These are phyloP conservation scores for Ascochyta pisi DNA, from an alignment of 2,329 filamentous ascomycete genomes.

Conservation along the genomic window DNA sequence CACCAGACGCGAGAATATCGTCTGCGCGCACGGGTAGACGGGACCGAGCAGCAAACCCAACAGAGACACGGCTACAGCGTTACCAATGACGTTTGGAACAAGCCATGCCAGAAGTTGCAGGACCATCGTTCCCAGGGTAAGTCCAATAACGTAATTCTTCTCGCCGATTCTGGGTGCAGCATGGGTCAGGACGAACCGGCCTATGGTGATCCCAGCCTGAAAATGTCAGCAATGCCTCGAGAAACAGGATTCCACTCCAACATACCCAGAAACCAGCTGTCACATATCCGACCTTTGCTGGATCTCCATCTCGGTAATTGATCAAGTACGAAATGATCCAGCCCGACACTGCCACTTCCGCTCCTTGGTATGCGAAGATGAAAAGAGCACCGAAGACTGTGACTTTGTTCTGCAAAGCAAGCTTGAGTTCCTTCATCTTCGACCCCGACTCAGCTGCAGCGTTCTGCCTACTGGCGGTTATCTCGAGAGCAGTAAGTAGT, in stretches of 20 bases:
- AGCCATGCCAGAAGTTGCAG: conserved; percentile 83
- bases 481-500: conserved; percentile 54
- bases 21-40: conserved; percentile 76
- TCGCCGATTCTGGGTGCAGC: conserved; percentile 73
- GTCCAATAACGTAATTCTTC: conserved; percentile 69
- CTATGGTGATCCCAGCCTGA: conserved; percentile 77
- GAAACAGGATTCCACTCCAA: not conserved
- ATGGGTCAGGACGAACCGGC: conserved; percentile 73
- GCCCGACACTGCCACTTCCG: conserved; percentile 82
- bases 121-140: conserved; percentile 66
- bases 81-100: conserved; percentile 70
- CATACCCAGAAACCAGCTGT: conserved; percentile 69
- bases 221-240: not conserved
- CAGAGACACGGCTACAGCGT: conserved; percentile 60
- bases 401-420: conserved; percentile 60
- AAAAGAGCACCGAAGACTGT: conserved; percentile 79
- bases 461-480: conserved; percentile 51
- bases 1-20: conserved; percentile 68
- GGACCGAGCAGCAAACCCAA: conserved; percentile 79
- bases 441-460: conserved; percentile 47
- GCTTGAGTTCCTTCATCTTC: conserved; percentile 58
- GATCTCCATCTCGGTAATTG: conserved; percentile 71
- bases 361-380: conserved; percentile 86
- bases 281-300: conserved; percentile 77
- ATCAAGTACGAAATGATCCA: conserved; percentile 90